phyloP scores from a whole-genome alignment of 2,329 filamentous ascomycete genomes.

The Hypoxylon rubiginosum region DNA sequence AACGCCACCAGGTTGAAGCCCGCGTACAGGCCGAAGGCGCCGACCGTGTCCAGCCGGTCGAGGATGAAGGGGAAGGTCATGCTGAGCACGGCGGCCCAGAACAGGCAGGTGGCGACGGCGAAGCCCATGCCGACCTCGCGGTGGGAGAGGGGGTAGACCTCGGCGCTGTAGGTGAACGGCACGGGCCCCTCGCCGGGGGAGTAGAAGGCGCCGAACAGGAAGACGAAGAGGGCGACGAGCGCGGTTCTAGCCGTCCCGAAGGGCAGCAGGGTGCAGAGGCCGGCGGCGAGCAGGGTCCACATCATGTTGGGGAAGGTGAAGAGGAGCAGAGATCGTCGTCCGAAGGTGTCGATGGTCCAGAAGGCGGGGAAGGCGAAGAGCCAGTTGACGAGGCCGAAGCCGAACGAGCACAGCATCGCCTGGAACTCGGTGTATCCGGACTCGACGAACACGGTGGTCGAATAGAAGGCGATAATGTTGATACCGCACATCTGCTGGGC shows the following conservation, averaged over 20 bases:
- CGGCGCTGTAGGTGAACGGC: constrained; percentile 76
- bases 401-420: constrained; percentile 73
- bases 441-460: constrained; percentile 71
- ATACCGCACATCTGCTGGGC: constrained; percentile 79
- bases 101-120: constrained; percentile 75
- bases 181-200: constrained; percentile 76
- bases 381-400: constrained; percentile 75
- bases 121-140: constrained; percentile 80
- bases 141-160: constrained; percentile 78
- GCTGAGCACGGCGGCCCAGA: constrained; percentile 71
- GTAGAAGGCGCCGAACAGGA: constrained; percentile 73
- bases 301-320: constrained; percentile 78
- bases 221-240: constrained; percentile 70
- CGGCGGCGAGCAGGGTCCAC: constrained; percentile 75
- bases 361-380: constrained; percentile 74
- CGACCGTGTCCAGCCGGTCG: constrained; percentile 57
- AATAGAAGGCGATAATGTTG: constrained; percentile 84
- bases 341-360: constrained; percentile 76
- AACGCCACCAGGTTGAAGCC: constrained; percentile 62
- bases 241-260: constrained; percentile 51
- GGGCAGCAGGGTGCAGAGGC: constrained; percentile 68
- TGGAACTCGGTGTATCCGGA: constrained; percentile 68
- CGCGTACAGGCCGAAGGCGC: constrained; percentile 63
- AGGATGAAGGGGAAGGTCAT: constrained; percentile 74
- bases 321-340: constrained; percentile 71